phyloP scores from a whole-genome alignment of 345 rosid species.

The Streptanthus diversifolius region DNA sequence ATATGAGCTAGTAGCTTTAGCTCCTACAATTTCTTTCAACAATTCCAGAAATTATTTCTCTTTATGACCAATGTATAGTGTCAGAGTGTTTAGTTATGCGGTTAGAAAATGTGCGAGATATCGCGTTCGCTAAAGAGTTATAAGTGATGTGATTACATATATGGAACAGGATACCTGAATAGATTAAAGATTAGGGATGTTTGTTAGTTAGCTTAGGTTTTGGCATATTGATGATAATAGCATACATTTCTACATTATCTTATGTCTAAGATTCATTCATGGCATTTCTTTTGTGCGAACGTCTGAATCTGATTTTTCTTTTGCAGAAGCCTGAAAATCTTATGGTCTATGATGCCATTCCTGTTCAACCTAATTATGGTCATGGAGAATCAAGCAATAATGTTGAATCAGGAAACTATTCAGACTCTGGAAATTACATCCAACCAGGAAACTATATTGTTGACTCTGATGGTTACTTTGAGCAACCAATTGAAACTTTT shows the following conservation, averaged over 20 bases:
- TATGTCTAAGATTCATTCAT: not conserved
- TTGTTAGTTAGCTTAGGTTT: not conserved
- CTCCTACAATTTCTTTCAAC: not conserved
- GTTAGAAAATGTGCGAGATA: not conserved
- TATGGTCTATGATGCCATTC: conserved; percentile 43
- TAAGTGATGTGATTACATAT: not conserved
- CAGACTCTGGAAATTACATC: conserved; percentile 22
- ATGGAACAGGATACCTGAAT: not conserved
- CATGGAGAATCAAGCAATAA: conserved; percentile 64
- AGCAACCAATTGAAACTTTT: conserved; percentile 35
- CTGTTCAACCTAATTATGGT: conserved; percentile 38
- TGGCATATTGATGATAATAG: not conserved
- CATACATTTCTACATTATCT: not conserved
- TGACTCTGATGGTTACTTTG: conserved; percentile 35
- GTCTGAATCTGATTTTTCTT: conserved; percentile 1
- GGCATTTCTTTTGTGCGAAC: not conserved
- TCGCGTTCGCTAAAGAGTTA: not conserved
- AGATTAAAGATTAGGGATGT: not conserved
- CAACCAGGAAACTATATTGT: conserved; percentile 21
- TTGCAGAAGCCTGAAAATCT: conserved; percentile 46
- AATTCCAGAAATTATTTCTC: not conserved
- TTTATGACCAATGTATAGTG: not conserved
- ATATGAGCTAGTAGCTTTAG: not conserved
- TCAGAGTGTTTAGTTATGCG: not conserved
- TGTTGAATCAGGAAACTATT: conserved; percentile 36